phyloP scores from a whole-genome alignment of 768 basidiomycete species.

The Lyophyllum atratum region DNA sequence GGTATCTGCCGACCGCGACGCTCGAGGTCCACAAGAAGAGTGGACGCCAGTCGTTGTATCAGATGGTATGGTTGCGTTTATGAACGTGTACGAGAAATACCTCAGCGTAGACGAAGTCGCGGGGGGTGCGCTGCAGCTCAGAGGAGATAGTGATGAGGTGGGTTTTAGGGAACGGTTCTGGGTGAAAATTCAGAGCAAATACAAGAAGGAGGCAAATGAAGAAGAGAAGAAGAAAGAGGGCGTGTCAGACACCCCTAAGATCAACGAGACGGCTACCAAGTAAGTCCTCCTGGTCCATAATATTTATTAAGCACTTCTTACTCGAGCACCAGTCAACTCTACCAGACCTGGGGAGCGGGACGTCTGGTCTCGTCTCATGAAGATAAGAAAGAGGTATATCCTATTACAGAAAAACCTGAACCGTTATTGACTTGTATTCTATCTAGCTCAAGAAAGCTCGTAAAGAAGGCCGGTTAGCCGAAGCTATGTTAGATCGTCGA shows the following conservation, averaged over 20 bases:
- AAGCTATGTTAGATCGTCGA: constrained; percentile 77
- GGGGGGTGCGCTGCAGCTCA: constrained; percentile 73
- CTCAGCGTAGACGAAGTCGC: constrained; percentile 85
- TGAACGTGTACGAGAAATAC: constrained; percentile 89
- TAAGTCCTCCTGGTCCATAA: constrained; percentile 37
- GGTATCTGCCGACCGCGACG: constrained; percentile 83
- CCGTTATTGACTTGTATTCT: not conserved
- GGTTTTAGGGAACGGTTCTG: constrained; percentile 87
- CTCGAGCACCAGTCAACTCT: constrained; percentile 50
- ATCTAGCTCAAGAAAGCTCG: constrained; percentile 74
- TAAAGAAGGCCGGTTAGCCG: constrained; percentile 79
- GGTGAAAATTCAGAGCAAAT: constrained; percentile 89
- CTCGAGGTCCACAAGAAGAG: constrained; percentile 91
- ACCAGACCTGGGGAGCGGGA: constrained; percentile 87
- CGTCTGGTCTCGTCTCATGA: constrained; percentile 65
- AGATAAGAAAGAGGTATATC: constrained; percentile 72
- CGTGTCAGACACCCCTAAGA: constrained; percentile 45
- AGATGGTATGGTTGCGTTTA: constrained; percentile 86
- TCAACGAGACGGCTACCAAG: constrained; percentile 79
- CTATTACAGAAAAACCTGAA: constrained; percentile 1
- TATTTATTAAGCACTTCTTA: constrained; percentile 4
- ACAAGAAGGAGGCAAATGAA: constrained; percentile 80
- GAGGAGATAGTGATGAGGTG: constrained; percentile 84
- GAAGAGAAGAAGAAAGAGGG: constrained; percentile 76
- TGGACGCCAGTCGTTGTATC: constrained; percentile 85